Evolutionary conservation across 2,329 filamentous ascomycete genomes (phyloP).

Genomic region (Sporothrix protearum): DNA sequence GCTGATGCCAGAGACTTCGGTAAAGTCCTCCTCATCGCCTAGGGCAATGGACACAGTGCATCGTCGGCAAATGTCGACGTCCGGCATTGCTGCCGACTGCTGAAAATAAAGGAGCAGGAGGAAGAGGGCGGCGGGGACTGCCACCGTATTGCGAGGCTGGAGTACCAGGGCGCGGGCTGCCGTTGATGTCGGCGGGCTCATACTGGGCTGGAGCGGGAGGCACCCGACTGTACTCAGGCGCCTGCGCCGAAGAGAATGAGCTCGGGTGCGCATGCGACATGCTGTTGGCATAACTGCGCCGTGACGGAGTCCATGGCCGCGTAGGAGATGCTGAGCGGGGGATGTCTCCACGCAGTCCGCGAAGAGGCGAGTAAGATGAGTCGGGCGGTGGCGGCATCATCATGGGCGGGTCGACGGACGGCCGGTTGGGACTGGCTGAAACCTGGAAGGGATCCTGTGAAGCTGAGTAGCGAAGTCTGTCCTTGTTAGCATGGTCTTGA

Average conservation of each 20-base stretch:
- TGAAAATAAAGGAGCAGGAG: slow-evolving; percentile 81
- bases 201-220: slow-evolving; percentile 69
- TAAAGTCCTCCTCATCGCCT: slow-evolving; percentile 40
- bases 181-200: slow-evolving; percentile 84
- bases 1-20: slow-evolving; percentile 66
- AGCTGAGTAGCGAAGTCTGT: slow-evolving; percentile 19
- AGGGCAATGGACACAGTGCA: slow-evolving; percentile 69
- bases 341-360: slow-evolving; percentile 39
- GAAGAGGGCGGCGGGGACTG: slow-evolving; percentile 80
- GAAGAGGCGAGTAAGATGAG: slow-evolving; percentile 56
- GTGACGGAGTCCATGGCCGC: slow-evolving; percentile 57
- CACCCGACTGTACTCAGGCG: slow-evolving; percentile 60
- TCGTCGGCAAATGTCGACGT: slow-evolving; percentile 60
- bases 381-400: slow-evolving; percentile 53
- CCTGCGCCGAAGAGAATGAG: slow-evolving; percentile 27
- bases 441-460: slow-evolving; percentile 26
- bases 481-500: slow-evolving; percentile 12
- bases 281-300: slow-evolving; percentile 26
- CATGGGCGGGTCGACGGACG: slow-evolving; percentile 55
- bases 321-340: slow-evolving; percentile 50
- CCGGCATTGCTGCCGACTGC: slow-evolving; percentile 37
- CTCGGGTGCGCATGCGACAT: slow-evolving; percentile 33
- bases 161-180: slow-evolving; percentile 83
- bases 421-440: neutral
- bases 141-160: slow-evolving; percentile 85